Evolutionary conservation across 2,329 filamentous ascomycete species (phyloP).

Genomic region (Neofusicoccum cordaticola): DNA sequence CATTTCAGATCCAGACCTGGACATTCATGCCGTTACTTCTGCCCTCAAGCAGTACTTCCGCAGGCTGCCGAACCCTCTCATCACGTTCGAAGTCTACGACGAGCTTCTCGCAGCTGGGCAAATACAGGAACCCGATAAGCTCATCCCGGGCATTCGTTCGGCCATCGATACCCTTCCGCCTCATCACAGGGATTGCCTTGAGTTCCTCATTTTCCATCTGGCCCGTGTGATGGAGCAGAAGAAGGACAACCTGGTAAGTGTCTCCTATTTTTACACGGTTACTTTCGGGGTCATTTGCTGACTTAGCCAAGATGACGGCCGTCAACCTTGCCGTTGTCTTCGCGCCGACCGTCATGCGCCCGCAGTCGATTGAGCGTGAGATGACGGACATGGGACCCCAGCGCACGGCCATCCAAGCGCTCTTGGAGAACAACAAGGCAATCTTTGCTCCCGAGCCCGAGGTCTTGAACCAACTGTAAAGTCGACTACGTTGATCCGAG

Average conservation of each 20-base stretch:
- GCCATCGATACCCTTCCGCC: slow-evolving; percentile 77
- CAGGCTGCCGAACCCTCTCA: slow-evolving; percentile 80
- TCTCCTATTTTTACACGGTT: not conserved
- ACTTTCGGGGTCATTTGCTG: not conserved
- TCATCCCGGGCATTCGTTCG: slow-evolving; percentile 61
- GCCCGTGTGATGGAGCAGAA: slow-evolving; percentile 80
- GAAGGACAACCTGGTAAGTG: slow-evolving; percentile 74
- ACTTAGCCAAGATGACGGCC: slow-evolving; percentile 73
- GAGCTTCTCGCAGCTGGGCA: slow-evolving; percentile 75
- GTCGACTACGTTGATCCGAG: slow-evolving; percentile 1
- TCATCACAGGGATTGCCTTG: slow-evolving; percentile 82
- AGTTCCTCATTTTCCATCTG: slow-evolving; percentile 92
- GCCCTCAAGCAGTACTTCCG: slow-evolving; percentile 97
- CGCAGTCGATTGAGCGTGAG: slow-evolving; percentile 83
- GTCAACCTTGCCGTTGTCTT: slow-evolving; percentile 97
- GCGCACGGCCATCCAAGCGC: slow-evolving; percentile 85
- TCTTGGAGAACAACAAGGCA: slow-evolving; percentile 83
- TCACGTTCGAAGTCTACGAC: slow-evolving; percentile 93
- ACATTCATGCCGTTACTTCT: slow-evolving; percentile 95
- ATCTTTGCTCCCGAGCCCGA: slow-evolving; percentile 59
- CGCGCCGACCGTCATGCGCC: slow-evolving; percentile 94
- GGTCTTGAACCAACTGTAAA: slow-evolving; percentile 4
- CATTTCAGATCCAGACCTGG: slow-evolving; percentile 87
- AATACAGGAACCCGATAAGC: slow-evolving; percentile 55
- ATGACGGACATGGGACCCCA: slow-evolving; percentile 96